Percentiles rank a stretch among this genome's conserved stretches.
Conservation (phyloP, 495 filamentous ascomycete genomes). For the Polyplosphaeria fusca region DNA sequence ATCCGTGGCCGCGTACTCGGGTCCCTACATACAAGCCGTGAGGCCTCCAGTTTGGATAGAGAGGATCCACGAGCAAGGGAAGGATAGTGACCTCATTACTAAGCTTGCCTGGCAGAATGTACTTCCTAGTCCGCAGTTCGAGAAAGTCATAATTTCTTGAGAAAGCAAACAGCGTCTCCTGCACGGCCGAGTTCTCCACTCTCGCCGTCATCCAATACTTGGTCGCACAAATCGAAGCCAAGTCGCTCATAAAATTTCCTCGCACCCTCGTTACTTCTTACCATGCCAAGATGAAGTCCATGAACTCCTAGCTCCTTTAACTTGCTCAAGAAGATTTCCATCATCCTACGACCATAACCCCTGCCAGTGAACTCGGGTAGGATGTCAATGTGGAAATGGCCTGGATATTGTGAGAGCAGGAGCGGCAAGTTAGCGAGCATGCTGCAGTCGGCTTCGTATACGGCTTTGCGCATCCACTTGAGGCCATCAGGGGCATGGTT, state of each 20-base stretch:
- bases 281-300: constrained; percentile 26
- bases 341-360: constrained; percentile 7
- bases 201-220: constrained; percentile 18
- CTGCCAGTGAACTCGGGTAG: constrained; percentile 12
- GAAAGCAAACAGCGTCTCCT: constrained; percentile 17
- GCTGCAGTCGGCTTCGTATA: background rate
- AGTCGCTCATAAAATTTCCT: constrained; percentile 24
- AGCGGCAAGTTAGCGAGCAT: constrained; percentile 1
- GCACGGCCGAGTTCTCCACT: constrained; percentile 17
- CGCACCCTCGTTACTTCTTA: constrained; percentile 7
- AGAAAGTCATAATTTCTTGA: constrained; percentile 10
- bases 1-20: no score
- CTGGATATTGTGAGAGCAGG: constrained; percentile 17
- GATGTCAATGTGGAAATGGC: constrained; percentile 26
- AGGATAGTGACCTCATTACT: no score
- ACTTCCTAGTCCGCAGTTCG: no score
- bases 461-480: background rate
- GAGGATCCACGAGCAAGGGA: no score
- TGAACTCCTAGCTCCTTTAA: constrained; percentile 2
- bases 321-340: constrained; percentile 7
- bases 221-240: constrained; percentile 13
- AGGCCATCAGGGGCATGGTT: background rate
- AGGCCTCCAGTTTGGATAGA: no score
- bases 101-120: no score
- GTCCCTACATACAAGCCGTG: no score